Base-by-base conservation (phyloP, 2,329 filamentous ascomycete genomes). In the Pseudomassariella vexata region DNA sequence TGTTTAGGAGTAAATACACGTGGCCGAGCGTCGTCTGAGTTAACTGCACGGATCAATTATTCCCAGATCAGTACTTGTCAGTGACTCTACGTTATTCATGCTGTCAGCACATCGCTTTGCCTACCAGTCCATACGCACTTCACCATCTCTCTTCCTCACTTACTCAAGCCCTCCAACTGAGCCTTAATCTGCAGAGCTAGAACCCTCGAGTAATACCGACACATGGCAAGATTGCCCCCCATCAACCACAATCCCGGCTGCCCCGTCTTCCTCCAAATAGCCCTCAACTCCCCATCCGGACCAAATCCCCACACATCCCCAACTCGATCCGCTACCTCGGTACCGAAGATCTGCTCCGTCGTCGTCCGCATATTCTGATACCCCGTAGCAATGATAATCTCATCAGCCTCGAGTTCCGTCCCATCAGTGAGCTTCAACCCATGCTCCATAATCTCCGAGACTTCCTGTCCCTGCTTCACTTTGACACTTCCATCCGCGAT, bases 191-290 rank as follows among this genome's bases (percentile, higher is more conserved):
- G 70, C 31, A 75, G 40, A 1, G 68, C 71, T 37, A 75, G 35
- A 2, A 72, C 32, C 26, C 64, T 68, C 0, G 77, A 82, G 42
- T 66, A 82, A 25, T 74, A 75, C 11, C 78, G 62, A 36, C 74
- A 79, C 31, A 82, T 52, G 0, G 75, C 76, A 22, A 83, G 47
- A 39, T 80, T 82, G 1, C 79, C 79, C 0, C 76, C 77, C 40
- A 79, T 75, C 41, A 75, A 75, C 78, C 77, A 83, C 37, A 83
- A 76, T 0, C 76, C 75, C 0, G 73, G 73, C 34, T 81, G 76
- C 0, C 77, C 77, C 15, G 66, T 79, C 12, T 60, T 60, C 36
- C 70, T 68, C 75, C 76, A 82, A 40, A 73, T 71, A 22, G 55
- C 66, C 6, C 70, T 61, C 42, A 73, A 58, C 56, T 83, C 71